Percentiles rank a stretch among this genome's conserved stretches.
Evolutionary conservation across 257 asterid species (phyloP).

Genomic region (Solanum lignicaule): DNA sequence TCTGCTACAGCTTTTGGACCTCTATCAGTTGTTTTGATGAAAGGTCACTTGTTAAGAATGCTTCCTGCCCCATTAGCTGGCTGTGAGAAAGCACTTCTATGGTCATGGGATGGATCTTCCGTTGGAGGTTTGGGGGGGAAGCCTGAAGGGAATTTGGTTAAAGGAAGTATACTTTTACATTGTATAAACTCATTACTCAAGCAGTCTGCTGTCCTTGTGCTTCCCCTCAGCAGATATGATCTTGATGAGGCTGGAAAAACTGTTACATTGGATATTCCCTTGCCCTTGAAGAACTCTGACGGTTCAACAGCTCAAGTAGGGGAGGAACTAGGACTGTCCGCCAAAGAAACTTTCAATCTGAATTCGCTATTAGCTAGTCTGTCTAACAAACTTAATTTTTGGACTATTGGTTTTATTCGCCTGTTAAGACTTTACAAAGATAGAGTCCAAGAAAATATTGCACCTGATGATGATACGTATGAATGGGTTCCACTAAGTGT

Average conservation of each 20-base stretch:
- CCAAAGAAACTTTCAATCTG: slow-evolving; percentile 47
- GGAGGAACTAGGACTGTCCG: slow-evolving; percentile 67
- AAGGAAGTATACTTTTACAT: slow-evolving; percentile 85
- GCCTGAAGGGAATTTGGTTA: slow-evolving; percentile 78
- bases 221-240: slow-evolving; percentile 81
- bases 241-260: slow-evolving; percentile 61
- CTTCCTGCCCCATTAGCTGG: slow-evolving; percentile 99
- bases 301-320: slow-evolving; percentile 76
- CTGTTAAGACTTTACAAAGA: slow-evolving; percentile 71
- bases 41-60: slow-evolving; percentile 88
- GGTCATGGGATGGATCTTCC: slow-evolving; percentile 99
- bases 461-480: slow-evolving; percentile 47
- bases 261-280: slow-evolving; percentile 77
- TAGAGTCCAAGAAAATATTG: slow-evolving; percentile 36
- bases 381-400: slow-evolving; percentile 62
- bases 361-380: slow-evolving; percentile 49
- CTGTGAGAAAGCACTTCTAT: slow-evolving; percentile 88
- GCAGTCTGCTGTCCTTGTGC: slow-evolving; percentile 88
- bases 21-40: slow-evolving; percentile 88
- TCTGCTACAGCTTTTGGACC: slow-evolving; percentile 81
- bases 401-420: slow-evolving; percentile 83
- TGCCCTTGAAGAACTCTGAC: slow-evolving; percentile 85
- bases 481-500: slow-evolving; percentile 95
- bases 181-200: slow-evolving; percentile 93
- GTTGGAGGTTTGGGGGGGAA: slow-evolving; percentile 94